Evolutionary conservation across 164 flowering plant genomes (phyloP).

Genomic region (Annona squamosa): DNA sequence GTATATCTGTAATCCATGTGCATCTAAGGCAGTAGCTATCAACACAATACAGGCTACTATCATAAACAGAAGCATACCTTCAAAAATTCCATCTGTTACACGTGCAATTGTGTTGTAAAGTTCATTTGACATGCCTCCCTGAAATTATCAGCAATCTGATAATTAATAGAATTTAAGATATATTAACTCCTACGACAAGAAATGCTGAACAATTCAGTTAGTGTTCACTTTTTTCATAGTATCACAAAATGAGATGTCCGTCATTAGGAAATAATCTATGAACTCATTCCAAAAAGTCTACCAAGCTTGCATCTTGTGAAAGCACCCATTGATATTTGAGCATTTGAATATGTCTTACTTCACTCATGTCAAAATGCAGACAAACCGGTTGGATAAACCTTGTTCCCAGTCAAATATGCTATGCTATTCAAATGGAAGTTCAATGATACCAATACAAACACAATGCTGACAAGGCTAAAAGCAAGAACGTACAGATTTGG

Average conservation of each 20-base stretch:
- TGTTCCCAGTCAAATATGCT: neutral
- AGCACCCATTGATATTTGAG: neutral
- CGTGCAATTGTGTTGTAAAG: slow-evolving; percentile 90
- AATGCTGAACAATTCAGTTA: neutral
- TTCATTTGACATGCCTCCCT: slow-evolving; percentile 99
- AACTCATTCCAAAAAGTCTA: neutral
- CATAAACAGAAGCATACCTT: slow-evolving; percentile 41
- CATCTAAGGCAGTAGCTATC: neutral
- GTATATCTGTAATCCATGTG: neutral
- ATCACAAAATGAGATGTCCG: too few relatives aligned
- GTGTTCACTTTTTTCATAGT: too few relatives aligned
- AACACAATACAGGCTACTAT: neutral
- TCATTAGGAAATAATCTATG: neutral
- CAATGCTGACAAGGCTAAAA: neutral
- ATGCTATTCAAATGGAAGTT: neutral
- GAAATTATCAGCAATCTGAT: slow-evolving; percentile 8
- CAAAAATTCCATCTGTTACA: slow-evolving; percentile 98
- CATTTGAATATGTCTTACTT: neutral
- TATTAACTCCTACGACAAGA: neutral
- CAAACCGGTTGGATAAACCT: neutral
- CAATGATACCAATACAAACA: neutral
- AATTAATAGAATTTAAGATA: neutral
- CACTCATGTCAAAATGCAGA: neutral
- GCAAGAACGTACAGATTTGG: slow-evolving; percentile 75
- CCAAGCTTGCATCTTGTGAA: neutral